phyloP scores from a whole-genome alignment of 75 land plant species.

The Pinus albicaulis region DNA sequence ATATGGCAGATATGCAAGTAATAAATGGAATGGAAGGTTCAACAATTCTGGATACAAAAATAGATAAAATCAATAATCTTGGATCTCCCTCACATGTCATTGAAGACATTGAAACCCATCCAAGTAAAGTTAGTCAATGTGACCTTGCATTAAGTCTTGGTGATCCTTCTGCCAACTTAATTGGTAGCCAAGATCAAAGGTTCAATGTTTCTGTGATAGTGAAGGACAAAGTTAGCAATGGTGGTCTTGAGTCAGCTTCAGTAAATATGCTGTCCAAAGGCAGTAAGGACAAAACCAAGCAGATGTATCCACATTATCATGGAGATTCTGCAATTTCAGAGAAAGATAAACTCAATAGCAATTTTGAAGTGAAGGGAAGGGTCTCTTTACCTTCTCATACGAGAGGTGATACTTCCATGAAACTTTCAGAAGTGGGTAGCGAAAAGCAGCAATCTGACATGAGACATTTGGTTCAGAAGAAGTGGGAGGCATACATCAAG shows the following conservation, averaged over 20 bases:
- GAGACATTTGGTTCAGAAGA: constrained; percentile 2
- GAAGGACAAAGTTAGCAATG: not conserved
- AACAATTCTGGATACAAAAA: not conserved
- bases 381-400: not conserved
- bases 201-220: not conserved
- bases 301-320: not conserved
- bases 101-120: not conserved
- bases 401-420: not conserved
- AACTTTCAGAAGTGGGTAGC: not conserved
- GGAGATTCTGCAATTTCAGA: not conserved
- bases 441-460: not conserved
- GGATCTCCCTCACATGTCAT: not conserved
- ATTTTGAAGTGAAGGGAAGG: not conserved
- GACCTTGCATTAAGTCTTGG: not conserved
- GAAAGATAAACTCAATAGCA: not conserved
- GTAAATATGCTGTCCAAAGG: not conserved
- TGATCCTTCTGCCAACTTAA: not conserved
- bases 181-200: not conserved
- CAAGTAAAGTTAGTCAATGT: not conserved
- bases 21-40: not conserved
- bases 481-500: too few relatives aligned
- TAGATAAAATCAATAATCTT: not conserved
- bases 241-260: not conserved
- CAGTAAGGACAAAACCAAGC: not conserved
- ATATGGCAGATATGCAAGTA: not conserved